Conservation (phyloP, 176 grass and related monocot species). For the Lolium perenne region DNA sequence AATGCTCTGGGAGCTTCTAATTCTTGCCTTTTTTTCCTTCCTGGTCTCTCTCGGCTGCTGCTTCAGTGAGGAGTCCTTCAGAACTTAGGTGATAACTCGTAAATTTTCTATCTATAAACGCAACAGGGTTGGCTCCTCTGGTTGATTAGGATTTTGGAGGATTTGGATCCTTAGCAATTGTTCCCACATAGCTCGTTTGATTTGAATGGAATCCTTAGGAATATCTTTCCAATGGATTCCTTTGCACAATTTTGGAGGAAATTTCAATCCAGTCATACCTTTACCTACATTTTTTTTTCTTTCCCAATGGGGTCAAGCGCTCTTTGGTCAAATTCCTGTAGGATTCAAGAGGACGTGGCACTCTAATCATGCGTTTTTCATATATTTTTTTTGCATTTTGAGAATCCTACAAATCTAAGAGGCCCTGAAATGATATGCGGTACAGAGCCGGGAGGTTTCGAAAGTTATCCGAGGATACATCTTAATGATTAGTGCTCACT, state of each 20-base stretch:
- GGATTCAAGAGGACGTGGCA: no score
- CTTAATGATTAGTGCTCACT: not conserved
- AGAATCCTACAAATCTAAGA: not conserved
- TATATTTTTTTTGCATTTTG: not conserved
- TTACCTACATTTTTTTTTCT: not conserved
- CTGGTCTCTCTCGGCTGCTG: not conserved
- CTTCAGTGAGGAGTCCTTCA: slow-evolving; percentile 11
- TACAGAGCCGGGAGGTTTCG: not conserved
- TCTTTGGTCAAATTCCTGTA: no score
- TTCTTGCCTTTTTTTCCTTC: not conserved
- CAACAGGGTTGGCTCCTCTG: not conserved
- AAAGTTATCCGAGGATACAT: slow-evolving; percentile 22
- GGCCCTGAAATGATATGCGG: not conserved
- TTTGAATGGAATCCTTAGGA: not conserved
- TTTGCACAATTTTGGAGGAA: not conserved
- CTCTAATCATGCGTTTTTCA: not conserved
- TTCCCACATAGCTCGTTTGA: not conserved
- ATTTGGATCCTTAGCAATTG: not conserved
- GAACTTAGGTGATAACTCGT: not conserved
- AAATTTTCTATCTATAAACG: not conserved
- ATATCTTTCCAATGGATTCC: not conserved
- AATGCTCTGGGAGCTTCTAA: not conserved
- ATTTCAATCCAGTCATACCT: not conserved
- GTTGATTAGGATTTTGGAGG: not conserved
- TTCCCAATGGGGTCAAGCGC: not conserved